Conservation (phyloP, 495 filamentous ascomycete species). For the Hypoxylon fragiforme region DNA sequence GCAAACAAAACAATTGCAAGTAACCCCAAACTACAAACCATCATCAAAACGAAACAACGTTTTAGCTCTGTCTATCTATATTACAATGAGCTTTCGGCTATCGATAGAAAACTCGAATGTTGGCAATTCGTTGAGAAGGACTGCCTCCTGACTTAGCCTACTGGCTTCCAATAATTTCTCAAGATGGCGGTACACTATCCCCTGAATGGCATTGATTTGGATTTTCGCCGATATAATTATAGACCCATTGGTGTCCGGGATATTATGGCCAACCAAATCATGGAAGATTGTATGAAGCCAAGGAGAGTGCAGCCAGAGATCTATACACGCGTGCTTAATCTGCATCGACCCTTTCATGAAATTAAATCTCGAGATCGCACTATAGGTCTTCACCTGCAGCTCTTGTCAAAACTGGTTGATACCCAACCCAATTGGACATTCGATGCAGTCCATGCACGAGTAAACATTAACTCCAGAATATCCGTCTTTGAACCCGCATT, state of each 20-base stretch:
- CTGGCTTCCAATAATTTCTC: not conserved
- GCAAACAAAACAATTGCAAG: too few relatives aligned
- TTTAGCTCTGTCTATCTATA: too few relatives aligned
- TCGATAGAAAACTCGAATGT: too few relatives aligned
- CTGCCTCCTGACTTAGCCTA: too few relatives aligned
- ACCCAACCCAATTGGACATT: conserved; percentile 20
- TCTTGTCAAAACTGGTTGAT: conserved; percentile 31
- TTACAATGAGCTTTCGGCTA: too few relatives aligned
- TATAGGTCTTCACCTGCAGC: conserved; percentile 35
- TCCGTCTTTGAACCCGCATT: too few relatives aligned
- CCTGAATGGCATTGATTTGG: conserved; percentile 39
- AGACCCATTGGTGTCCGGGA: conserved; percentile 38
- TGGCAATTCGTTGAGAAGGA: too few relatives aligned
- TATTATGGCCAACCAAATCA: conserved; percentile 42
- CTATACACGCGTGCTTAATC: conserved; percentile 9
- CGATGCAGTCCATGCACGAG: not conserved
- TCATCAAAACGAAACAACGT: too few relatives aligned
- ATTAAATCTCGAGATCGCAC: conserved; percentile 24
- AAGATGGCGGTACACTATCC: conserved; percentile 40
- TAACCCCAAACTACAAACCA: too few relatives aligned
- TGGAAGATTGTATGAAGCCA: conserved; percentile 40
- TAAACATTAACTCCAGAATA: too few relatives aligned
- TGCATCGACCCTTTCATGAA: conserved; percentile 3
- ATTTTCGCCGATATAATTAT: conserved; percentile 42
- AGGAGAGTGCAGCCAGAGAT: conserved; percentile 10